Conservation (phyloP, 768 basidiomycete species). For the Termitomyces sp. region DNA sequence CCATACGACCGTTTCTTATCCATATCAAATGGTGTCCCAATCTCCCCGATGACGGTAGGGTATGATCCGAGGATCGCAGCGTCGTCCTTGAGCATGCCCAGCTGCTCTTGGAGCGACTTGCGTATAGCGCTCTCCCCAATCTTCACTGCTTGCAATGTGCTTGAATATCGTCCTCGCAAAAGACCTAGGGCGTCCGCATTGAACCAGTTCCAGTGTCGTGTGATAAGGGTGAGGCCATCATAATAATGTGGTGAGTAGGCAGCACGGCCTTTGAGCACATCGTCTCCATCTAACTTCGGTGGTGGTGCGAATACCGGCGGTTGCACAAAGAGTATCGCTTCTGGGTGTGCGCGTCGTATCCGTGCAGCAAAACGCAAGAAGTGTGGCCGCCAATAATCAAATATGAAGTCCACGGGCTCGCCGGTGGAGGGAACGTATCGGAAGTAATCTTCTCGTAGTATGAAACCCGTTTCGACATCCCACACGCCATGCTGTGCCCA, state of each 20-base stretch:
- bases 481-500: conserved; percentile 92
- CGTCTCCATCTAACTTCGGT: conserved; percentile 49
- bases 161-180: conserved; percentile 76
- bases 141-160: conserved; percentile 63
- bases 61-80: conserved; percentile 60
- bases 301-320: conserved; percentile 87
- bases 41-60: conserved; percentile 93
- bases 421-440: conserved; percentile 33
- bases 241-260: conserved; percentile 87
- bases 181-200: conserved; percentile 94
- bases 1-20: conserved; percentile 84
- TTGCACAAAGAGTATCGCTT: conserved; percentile 85
- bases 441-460: conserved; percentile 79
- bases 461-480: conserved; percentile 64
- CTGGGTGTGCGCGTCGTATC: conserved; percentile 66
- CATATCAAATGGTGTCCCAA: conserved; percentile 94
- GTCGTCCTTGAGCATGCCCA: conserved; percentile 74
- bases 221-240: conserved; percentile 91
- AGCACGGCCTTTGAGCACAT: conserved; percentile 55
- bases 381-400: conserved; percentile 78
- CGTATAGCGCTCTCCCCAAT: conserved; percentile 84
- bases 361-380: conserved; percentile 48
- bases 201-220: conserved; percentile 90
- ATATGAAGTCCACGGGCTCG: conserved; percentile 57
- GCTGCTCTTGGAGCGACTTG: conserved; percentile 73